phyloP scores from a whole-genome alignment of 768 basidiomycete genomes.

The Tricholoma hemisulphureum region DNA sequence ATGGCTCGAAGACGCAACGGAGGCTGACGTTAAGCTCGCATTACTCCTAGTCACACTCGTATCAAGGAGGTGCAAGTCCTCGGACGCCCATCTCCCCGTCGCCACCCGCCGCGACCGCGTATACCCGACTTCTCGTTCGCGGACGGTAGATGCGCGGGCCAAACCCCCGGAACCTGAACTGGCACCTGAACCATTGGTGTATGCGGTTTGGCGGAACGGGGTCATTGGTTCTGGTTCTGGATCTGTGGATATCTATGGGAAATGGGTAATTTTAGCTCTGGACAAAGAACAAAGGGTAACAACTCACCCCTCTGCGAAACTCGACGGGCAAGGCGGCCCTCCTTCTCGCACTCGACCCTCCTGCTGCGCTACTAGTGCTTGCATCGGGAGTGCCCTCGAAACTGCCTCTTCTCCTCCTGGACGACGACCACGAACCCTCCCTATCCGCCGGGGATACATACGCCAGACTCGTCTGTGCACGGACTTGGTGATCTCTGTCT shows the following conservation, averaged over 20 bases:
- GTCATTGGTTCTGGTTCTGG: slow-evolving; percentile 14
- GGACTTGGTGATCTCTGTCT: background rate
- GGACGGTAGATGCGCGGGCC: background rate
- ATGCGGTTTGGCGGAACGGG: slow-evolving; percentile 7
- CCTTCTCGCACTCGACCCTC: slow-evolving; percentile 31
- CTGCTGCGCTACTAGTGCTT: background rate
- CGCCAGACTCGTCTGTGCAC: background rate
- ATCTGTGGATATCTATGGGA: slow-evolving; percentile 7
- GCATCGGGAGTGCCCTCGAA: slow-evolving; percentile 6
- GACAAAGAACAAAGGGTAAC: background rate
- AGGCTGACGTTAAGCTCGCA: background rate
- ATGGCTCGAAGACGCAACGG: background rate
- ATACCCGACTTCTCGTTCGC: slow-evolving; percentile 22
- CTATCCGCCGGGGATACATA: background rate
- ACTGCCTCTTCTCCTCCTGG: slow-evolving; percentile 43
- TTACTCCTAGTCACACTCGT: background rate
- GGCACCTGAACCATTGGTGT: slow-evolving; percentile 1
- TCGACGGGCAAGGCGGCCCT: slow-evolving; percentile 44
- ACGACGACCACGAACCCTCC: slow-evolving; percentile 53
- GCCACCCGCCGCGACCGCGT: slow-evolving; percentile 27
- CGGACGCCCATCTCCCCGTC: slow-evolving; percentile 54
- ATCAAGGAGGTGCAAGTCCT: slow-evolving; percentile 32
- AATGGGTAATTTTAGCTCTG: background rate
- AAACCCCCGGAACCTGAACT: background rate
- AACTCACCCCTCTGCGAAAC: slow-evolving; percentile 29